These are phyloP conservation scores for Gastrolobium villosum DNA, from an alignment of 306 rosid species.

Conservation along the genomic window DNA sequence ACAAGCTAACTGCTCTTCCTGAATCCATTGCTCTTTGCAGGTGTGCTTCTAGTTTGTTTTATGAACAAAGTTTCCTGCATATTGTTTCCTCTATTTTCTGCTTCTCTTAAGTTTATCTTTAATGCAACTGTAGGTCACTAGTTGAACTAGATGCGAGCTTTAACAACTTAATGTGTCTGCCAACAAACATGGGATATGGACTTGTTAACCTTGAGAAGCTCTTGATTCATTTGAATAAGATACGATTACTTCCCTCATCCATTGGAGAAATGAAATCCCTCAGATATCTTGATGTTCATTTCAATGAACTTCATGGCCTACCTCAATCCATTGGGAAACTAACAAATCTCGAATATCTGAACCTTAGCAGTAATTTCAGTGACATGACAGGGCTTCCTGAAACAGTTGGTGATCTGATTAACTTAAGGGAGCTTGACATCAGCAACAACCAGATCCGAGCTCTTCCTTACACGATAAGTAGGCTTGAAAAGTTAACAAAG, in stretches of 20 bases:
- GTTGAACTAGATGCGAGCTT: conserved; percentile 65
- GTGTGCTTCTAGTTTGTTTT: conserved; percentile 37
- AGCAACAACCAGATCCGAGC: conserved; percentile 67
- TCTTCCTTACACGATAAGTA: conserved; percentile 57
- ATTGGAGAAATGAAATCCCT: conserved; percentile 68
- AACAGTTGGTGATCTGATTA: conserved; percentile 57
- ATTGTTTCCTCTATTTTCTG: conserved; percentile 8
- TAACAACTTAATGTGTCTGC: conserved; percentile 61
- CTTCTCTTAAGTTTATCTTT: conserved; percentile 28
- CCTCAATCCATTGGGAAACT: conserved; percentile 60
- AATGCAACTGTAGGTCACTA: conserved; percentile 51
- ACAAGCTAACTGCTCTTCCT: conserved; percentile 59
- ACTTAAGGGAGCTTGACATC: conserved; percentile 60
- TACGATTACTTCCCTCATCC: conserved; percentile 61
- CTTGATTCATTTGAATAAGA: conserved; percentile 56
- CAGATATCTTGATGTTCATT: conserved; percentile 64
- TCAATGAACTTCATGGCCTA: conserved; percentile 66
- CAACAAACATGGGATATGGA: conserved; percentile 60
- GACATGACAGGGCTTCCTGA: conserved; percentile 64
- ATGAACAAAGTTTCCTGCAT: background rate
- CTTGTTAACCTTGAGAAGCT: conserved; percentile 61
- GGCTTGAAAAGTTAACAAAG: conserved; percentile 58
- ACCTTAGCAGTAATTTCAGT: conserved; percentile 63
- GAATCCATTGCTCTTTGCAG: conserved; percentile 64
- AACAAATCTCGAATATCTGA: conserved; percentile 61